Conservation (phyloP, 768 basidiomycete species). For the Boletus pseudopeckii region DNA sequence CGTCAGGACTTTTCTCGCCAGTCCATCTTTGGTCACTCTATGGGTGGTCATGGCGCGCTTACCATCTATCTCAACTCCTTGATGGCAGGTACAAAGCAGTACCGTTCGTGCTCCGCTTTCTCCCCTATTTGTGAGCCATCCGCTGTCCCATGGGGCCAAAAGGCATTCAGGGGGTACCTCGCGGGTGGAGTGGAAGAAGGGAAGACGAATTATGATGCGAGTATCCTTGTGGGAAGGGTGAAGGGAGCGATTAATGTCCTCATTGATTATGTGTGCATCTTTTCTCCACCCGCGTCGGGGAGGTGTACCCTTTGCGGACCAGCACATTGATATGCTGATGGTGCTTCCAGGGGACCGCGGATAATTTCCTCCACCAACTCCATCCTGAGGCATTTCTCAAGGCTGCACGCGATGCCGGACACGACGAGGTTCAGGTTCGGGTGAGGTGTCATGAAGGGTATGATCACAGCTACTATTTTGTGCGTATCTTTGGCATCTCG, state of each 20-base stretch:
- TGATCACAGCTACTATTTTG: conserved; percentile 90
- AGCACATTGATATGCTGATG: not conserved
- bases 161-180: conserved; percentile 87
- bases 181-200: conserved; percentile 75
- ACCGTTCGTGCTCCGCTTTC: conserved; percentile 87
- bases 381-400: conserved; percentile 85
- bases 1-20: conserved; percentile 74
- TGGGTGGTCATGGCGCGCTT: conserved; percentile 96
- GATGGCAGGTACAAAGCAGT: conserved; percentile 52
- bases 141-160: conserved; percentile 86
- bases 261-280: conserved; percentile 73
- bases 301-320: not conserved
- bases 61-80: conserved; percentile 80
- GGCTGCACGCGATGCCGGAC: conserved; percentile 70
- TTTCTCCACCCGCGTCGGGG: not conserved
- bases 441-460: conserved; percentile 82
- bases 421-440: conserved; percentile 70
- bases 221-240: conserved; percentile 65
- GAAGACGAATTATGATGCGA: conserved; percentile 73
- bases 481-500: conserved; percentile 27
- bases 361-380: conserved; percentile 85
- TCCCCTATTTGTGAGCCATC: conserved; percentile 84
- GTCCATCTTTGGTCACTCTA: conserved; percentile 94
- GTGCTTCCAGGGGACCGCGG: conserved; percentile 60
- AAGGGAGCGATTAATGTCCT: conserved; percentile 72